phyloP scores from a whole-genome alignment of 1,284 basidiomycete genomes.

The Pseudomicrostroma phylloplanum region DNA sequence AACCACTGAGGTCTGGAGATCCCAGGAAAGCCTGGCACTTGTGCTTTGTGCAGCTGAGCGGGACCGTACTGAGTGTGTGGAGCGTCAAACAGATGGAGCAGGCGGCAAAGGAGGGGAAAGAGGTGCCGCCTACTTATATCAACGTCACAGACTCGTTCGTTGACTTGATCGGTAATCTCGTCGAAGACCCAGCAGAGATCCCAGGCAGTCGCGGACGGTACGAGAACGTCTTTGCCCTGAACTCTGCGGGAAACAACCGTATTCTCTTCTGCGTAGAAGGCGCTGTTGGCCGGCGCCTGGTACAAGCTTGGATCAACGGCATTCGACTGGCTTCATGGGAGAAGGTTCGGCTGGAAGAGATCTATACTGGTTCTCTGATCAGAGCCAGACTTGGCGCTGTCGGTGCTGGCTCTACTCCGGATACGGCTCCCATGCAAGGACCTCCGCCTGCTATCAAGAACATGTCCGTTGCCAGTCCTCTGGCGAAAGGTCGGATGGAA shows the following conservation, averaged over 20 bases:
- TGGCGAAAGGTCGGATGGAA: conserved; percentile 67
- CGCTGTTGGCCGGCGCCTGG: conserved; percentile 38
- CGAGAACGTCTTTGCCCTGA: conserved; percentile 71
- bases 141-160: conserved; percentile 75
- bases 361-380: conserved; percentile 85
- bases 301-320: conserved; percentile 70
- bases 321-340: conserved; percentile 90
- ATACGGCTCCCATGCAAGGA: conserved; percentile 17
- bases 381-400: conserved; percentile 56
- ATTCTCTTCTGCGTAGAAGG: conserved; percentile 62
- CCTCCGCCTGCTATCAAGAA: conserved; percentile 14
- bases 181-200: conserved; percentile 54
- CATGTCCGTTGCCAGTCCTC: conserved; percentile 37
- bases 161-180: conserved; percentile 56
- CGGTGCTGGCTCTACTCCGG: conserved; percentile 17
- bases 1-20: conserved; percentile 35
- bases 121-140: conserved; percentile 77
- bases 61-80: conserved; percentile 85
- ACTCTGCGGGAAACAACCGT: conserved; percentile 87
- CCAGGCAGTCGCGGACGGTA: conserved; percentile 58
- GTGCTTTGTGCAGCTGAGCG: conserved; percentile 73
- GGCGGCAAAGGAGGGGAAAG: conserved; percentile 68
- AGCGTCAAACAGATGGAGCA: conserved; percentile 76
- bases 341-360: conserved; percentile 87
- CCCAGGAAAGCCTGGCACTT: conserved; percentile 40